These are phyloP conservation scores for Tephrocybe rancida DNA, from an alignment of 768 basidiomycete genomes.

Conservation along the genomic window DNA sequence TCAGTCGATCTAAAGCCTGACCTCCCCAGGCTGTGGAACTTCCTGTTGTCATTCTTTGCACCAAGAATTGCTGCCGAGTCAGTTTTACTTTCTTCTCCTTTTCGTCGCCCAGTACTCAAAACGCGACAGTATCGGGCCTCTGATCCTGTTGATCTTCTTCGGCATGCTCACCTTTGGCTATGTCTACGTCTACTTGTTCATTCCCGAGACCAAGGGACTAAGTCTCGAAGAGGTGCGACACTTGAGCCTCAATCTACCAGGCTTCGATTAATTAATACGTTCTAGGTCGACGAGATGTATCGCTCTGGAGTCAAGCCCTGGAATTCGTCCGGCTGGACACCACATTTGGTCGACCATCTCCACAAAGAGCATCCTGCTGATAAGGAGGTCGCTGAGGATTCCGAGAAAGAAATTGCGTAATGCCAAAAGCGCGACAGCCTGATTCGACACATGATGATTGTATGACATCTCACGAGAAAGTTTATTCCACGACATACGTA, in stretches of 20 bases:
- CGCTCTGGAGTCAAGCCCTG: conserved; percentile 68
- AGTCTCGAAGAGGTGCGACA: conserved; percentile 65
- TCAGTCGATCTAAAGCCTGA: neutral
- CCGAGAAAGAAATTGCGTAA: conserved; percentile 16
- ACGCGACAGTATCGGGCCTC: conserved; percentile 59
- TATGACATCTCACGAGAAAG: conserved; percentile 7
- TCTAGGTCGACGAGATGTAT: conserved; percentile 75
- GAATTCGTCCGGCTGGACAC: conserved; percentile 62
- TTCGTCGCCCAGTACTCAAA: neutral
- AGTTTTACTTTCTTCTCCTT: conserved; percentile 14
- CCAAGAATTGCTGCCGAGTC: conserved; percentile 63
- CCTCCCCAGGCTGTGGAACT: conserved; percentile 70
- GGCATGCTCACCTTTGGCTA: conserved; percentile 72
- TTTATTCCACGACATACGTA: neutral
- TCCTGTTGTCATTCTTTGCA: conserved; percentile 72
- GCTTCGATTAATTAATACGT: too few relatives aligned
- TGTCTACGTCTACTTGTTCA: conserved; percentile 72
- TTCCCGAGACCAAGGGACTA: conserved; percentile 83
- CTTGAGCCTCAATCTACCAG: too few relatives aligned
- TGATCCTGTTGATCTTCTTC: conserved; percentile 78
- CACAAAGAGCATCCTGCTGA: conserved; percentile 30
- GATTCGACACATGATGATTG: neutral
- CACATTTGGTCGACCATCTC: conserved; percentile 45
- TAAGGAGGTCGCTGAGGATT: conserved; percentile 12
- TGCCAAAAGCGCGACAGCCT: neutral